phyloP scores from a whole-genome alignment of 108 stramenopile species.

The Aurantiochytrium sp. region DNA sequence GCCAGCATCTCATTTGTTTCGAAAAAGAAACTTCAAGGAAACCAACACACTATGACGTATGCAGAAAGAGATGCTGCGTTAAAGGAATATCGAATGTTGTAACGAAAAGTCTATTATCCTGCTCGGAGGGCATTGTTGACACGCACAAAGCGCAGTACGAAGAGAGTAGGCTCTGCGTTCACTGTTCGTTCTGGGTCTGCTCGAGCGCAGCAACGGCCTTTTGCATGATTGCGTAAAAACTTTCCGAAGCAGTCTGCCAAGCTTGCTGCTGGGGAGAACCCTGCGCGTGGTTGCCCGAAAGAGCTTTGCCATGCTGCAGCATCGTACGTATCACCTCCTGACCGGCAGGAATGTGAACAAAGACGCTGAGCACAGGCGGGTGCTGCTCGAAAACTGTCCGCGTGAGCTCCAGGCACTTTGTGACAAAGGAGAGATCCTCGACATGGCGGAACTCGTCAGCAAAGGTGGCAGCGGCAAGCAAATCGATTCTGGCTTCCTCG shows the following conservation, averaged over 20 bases:
- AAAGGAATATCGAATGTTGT: no score
- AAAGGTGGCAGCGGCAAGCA: background rate
- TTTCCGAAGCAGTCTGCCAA: background rate
- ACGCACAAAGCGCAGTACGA: background rate
- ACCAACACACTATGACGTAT: no score
- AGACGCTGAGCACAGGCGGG: conserved; percentile 9
- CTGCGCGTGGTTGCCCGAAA: background rate
- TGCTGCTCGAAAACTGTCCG: background rate
- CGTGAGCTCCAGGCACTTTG: background rate
- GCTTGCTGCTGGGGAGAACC: background rate
- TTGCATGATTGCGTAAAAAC: background rate
- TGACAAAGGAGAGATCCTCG: background rate
- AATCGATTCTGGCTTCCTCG: background rate
- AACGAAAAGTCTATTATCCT: no score
- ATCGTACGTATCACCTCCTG: background rate
- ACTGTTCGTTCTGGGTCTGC: background rate
- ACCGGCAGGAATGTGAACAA: conserved; percentile 2
- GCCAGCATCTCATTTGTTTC: no score
- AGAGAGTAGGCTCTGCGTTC: background rate
- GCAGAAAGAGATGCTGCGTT: no score
- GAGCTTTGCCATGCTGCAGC: background rate
- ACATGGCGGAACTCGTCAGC: conserved; percentile 6
- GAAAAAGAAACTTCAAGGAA: no score
- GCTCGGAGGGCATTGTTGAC: background rate
- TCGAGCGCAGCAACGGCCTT: background rate